These are phyloP conservation scores for Luvunga scandens DNA, from an alignment of 345 rosid genomes.

Conservation along the genomic window DNA sequence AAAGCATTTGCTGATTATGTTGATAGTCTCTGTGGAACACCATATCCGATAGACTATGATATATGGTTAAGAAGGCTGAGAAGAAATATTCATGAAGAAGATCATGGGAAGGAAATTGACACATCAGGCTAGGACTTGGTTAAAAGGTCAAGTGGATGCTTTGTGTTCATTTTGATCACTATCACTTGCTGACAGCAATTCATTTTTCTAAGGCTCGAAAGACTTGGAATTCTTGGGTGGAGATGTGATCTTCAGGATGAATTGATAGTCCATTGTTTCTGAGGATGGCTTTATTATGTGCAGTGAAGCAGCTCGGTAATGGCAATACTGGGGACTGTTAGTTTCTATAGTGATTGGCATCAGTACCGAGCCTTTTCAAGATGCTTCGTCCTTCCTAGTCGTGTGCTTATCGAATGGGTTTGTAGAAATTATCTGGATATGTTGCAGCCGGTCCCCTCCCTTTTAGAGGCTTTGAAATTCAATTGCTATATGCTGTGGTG, in stretches of 20 bases:
- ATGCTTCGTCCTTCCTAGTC: background rate
- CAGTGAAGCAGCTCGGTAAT: slow-evolving; percentile 5
- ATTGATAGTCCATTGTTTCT: background rate
- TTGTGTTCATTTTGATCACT: background rate
- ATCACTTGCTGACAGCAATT: background rate
- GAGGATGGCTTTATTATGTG: slow-evolving; percentile 13
- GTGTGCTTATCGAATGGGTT: slow-evolving; percentile 4
- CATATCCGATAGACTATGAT: slow-evolving; percentile 90
- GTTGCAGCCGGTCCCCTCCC: background rate
- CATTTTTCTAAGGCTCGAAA: background rate
- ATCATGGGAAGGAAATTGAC: slow-evolving; percentile 79
- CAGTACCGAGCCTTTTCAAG: background rate
- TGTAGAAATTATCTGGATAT: background rate
- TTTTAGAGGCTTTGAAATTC: background rate
- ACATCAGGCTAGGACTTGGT: slow-evolving; percentile 44
- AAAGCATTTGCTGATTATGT: slow-evolving; percentile 99
- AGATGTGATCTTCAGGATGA: background rate
- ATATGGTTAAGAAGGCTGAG: slow-evolving; percentile 88
- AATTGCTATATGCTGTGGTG: background rate
- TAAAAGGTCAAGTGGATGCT: background rate
- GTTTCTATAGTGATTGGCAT: background rate
- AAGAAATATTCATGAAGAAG: slow-evolving; percentile 66
- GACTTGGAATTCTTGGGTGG: background rate
- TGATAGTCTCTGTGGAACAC: slow-evolving; percentile 96
- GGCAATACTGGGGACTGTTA: background rate